Conservation (phyloP, 192 early-diverging fungal species). For the Pilobolus umbonatus region DNA sequence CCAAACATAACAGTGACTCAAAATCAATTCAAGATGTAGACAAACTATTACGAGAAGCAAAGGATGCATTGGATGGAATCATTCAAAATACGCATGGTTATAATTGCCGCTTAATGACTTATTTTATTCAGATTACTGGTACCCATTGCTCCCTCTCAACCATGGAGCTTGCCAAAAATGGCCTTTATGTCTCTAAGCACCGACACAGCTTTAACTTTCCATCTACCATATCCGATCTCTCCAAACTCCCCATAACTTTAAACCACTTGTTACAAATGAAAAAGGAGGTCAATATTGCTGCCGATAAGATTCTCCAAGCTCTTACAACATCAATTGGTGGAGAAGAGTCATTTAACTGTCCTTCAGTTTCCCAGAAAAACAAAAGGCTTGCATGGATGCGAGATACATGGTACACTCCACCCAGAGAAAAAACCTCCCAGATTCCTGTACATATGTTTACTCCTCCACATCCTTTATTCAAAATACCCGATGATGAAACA, state of each 20-base stretch:
- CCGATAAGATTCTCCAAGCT: slow-evolving; percentile 19
- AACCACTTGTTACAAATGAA: slow-evolving; percentile 20
- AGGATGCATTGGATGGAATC: slow-evolving; percentile 17
- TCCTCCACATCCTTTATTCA: slow-evolving; percentile 2
- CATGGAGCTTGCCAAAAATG: slow-evolving; percentile 12
- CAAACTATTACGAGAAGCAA: slow-evolving; percentile 2
- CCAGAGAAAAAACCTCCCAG: slow-evolving; percentile 3
- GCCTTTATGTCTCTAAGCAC: slow-evolving; percentile 16
- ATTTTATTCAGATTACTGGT: slow-evolving; percentile 16
- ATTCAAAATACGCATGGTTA: slow-evolving; percentile 9
- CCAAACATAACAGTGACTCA: slow-evolving; percentile 4
- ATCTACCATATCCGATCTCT: slow-evolving; percentile 21
- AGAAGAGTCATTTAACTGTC: slow-evolving; percentile 19
- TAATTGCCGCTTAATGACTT: slow-evolving; percentile 10
- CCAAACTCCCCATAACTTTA: slow-evolving; percentile 16
- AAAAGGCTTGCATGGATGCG: too few relatives aligned
- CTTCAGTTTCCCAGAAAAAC: slow-evolving; percentile 13
- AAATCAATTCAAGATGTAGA: not conserved
- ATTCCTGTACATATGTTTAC: slow-evolving; percentile 11
- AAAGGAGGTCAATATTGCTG: slow-evolving; percentile 19
- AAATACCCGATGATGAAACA: not conserved
- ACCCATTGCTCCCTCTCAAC: slow-evolving; percentile 13
- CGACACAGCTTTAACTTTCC: slow-evolving; percentile 13
- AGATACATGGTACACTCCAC: not conserved
- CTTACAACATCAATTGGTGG: slow-evolving; percentile 18